Base-by-base conservation (phyloP, 148 eudicot genomes). In the Fagopyrum tataricum region DNA sequence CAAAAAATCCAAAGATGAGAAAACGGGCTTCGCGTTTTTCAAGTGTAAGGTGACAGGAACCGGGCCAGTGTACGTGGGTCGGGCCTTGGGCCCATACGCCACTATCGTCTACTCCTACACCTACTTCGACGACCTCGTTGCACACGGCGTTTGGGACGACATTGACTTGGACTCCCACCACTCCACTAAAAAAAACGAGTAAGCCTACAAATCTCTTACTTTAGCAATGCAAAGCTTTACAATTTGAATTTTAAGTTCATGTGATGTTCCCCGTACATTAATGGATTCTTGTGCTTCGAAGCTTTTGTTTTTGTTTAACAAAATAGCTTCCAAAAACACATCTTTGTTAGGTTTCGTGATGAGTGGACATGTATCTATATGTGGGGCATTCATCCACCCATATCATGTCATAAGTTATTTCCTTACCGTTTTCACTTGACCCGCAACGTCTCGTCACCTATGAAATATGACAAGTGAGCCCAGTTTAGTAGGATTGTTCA, bases 141-240 rank as follows among this genome's bases (percentile, higher is more conserved):
- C 96, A 31, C 99, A 81, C 61, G 96, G 92, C 49, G 99, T 96
- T 7, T 96, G 99, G 99, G 97, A 92, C 73, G 96, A 96, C 74
- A 87, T 90, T 88, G 88, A 86, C 69, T 39, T 64, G 69, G 69
- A 64, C 69, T 42, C 41, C 4, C 69, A 6, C 85, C 96, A 87
- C 69, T 37, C 41, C 48, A 87, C 81, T 74, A 83, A 85, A 77
- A 88, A 88, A 78, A 91, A 86, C 87, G 92, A 85, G 98, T 93
- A 79, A 62, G 82, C 46, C 48, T 2, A 31, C 64, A 18, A 4
- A 9, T 59, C 39, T 8, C 39, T 59, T 49, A 49, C 53, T 5
- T 49, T 49, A 49, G 53, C 53, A 4, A 3, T 49, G 55, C 20
- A 49, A 14, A 15, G 5, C n/a, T 15, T 17, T 49, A 49, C 55